A percentile compares a stretch with the other conserved stretches of the same genome.
Conservation (phyloP, 1,139 yeast genomes). For the Scheffersomyces segobiensis region DNA sequence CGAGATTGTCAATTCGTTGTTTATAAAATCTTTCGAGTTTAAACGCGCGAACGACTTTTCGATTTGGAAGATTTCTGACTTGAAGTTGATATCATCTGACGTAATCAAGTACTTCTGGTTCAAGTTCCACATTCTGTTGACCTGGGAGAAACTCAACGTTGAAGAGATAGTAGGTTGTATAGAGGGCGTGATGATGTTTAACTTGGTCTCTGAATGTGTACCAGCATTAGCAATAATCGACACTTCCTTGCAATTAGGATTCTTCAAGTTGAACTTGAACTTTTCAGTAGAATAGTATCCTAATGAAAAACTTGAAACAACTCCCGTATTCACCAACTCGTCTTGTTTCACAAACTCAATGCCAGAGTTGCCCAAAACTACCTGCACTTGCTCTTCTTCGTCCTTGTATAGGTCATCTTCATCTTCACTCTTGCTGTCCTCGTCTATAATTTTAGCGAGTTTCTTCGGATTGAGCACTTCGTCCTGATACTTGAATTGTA, state of each 20-base stretch:
- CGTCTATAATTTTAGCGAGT: slow-evolving; percentile 8
- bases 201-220: slow-evolving; percentile 50
- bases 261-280: slow-evolving; percentile 59
- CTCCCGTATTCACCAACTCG: slow-evolving; percentile 66
- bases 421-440: slow-evolving; percentile 14
- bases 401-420: slow-evolving; percentile 29
- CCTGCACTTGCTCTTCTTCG: slow-evolving; percentile 18
- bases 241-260: slow-evolving; percentile 65
- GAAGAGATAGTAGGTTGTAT: slow-evolving; percentile 67
- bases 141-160: slow-evolving; percentile 72
- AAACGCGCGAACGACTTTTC: slow-evolving; percentile 66
- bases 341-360: slow-evolving; percentile 52
- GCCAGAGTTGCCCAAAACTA: slow-evolving; percentile 25
- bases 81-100: slow-evolving; percentile 62
- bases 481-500: slow-evolving; percentile 31
- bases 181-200: slow-evolving; percentile 64
- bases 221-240: slow-evolving; percentile 77
- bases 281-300: slow-evolving; percentile 62
- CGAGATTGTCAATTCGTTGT: slow-evolving; percentile 64
- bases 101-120: slow-evolving; percentile 62
- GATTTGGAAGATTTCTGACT: slow-evolving; percentile 74
- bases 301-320: slow-evolving; percentile 66
- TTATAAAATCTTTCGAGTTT: slow-evolving; percentile 63
- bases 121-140: slow-evolving; percentile 75
- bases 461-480: slow-evolving; percentile 3